Conservation (phyloP, 306 rosid genomes). For the Quercus bicolor region DNA sequence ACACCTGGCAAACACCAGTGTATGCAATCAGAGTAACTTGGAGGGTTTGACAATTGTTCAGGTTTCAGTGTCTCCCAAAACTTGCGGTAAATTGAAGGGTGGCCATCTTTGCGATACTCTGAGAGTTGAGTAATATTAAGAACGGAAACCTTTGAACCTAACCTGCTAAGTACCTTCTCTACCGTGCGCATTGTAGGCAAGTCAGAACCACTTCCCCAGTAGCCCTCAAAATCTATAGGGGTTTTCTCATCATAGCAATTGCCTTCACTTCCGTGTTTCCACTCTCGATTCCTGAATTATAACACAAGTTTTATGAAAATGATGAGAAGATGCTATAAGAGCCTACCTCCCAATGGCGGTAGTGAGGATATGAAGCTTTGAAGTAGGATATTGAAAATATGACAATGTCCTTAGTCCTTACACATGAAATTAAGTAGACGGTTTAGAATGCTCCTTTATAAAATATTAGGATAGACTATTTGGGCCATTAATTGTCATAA, state of each 20-base stretch:
- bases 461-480: background rate
- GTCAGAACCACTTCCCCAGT: constrained; percentile 99
- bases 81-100: constrained; percentile 87
- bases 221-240: constrained; percentile 60
- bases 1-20: constrained; percentile 99
- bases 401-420: background rate
- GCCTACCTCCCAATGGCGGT: too few relatives aligned
- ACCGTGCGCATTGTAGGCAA: constrained; percentile 66
- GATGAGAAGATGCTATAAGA: background rate
- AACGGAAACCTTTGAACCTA: constrained; percentile 68
- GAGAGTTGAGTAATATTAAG: constrained; percentile 89
- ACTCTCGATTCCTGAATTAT: constrained; percentile 78
- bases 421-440: background rate
- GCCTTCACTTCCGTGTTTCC: constrained; percentile 69
- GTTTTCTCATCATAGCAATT: constrained; percentile 72
- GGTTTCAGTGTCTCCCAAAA: constrained; percentile 85
- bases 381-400: background rate
- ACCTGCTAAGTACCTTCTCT: constrained; percentile 53
- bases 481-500: background rate
- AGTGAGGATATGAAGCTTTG: background rate
- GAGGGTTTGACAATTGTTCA: constrained; percentile 66
- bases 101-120: constrained; percentile 90
- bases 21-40: constrained; percentile 90
- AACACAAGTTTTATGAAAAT: background rate
- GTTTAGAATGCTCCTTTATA: background rate